Evolutionary conservation across 208 protist species (phyloP).

Genomic region (Balamuthia mandrillaris): DNA sequence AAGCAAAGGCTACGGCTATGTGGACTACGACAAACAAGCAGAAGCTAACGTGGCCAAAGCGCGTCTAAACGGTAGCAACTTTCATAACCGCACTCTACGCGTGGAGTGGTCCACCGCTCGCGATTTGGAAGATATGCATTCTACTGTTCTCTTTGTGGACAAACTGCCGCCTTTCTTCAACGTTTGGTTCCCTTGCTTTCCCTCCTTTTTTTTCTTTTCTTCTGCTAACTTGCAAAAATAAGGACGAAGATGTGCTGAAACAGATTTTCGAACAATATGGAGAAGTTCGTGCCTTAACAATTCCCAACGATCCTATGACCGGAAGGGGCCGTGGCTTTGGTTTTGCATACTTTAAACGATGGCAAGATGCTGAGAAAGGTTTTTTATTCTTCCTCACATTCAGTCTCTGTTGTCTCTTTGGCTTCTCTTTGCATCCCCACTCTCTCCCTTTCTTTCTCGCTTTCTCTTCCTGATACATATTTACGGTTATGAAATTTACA

Average conservation of each 20-base stretch:
- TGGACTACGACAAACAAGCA: not conserved
- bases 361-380: not conserved
- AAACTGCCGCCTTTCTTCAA: not conserved
- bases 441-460: not conserved
- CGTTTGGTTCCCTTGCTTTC: no score
- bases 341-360: not conserved
- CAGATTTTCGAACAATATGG: not conserved
- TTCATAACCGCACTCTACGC: not conserved
- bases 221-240: not conserved
- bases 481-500: not conserved
- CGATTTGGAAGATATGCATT: slow-evolving; percentile 10
- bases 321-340: not conserved
- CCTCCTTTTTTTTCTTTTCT: not conserved
- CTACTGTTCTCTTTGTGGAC: not conserved
- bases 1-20: slow-evolving; percentile 7
- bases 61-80: not conserved
- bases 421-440: no score
- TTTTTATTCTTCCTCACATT: no score
- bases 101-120: not conserved
- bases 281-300: not conserved
- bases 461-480: not conserved
- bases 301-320: not conserved
- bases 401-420: no score
- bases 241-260: not conserved
- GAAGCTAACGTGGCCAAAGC: not conserved